Evolutionary conservation across 2,329 filamentous ascomycete genomes (phyloP), one percentile per base, ranked within the genome.

Genomic region (Dothideomycetes sp.): DNA sequence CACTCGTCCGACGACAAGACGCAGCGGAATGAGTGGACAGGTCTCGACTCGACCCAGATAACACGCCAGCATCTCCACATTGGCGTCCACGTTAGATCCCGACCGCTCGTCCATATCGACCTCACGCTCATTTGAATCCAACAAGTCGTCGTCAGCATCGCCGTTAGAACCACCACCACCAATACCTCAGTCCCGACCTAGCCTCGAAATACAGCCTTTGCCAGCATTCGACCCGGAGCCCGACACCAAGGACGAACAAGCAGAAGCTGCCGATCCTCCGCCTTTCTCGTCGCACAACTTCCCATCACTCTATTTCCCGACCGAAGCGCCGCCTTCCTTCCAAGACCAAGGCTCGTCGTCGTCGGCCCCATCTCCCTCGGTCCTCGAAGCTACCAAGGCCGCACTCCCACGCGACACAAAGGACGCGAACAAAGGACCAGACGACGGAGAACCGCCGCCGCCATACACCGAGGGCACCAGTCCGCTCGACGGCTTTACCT

Each of bases 401-500:
- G 84, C 80, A 37, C 78, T 93, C 56, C 82, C 84, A n/a, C 72
- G 69, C 52, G 87, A 94, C 62, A 82, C 74, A 51, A 94, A 94
- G 64, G 76, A 76, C 55, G 74, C 82, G 53, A 78, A 77, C 53
- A 91, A 91, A 61, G 76, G 69, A 44, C 57, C 73, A 45, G 76
- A 80, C 70, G 89, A 96, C 66, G 76, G 78, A 64, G 91, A 96
- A 68, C 89, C 89, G 45, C 91, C 91, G 46, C 91, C 91, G 44
- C 89, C 91, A 43, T 98, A 98, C 64, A 87, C 84, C 52, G 89
- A 96, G 76, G 88, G 89, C 55, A 82, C 80, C 47, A 95, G 86
- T 69, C 91, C 91, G 48, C 78, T 98, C 61, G 76, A 83, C 46
- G 85, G 86, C 44, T 98, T 98, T 59, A 81, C 83, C 54, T 98